phyloP scores from a whole-genome alignment of 139 green algal genomes.

The Tetradesmus lagerheimii region DNA sequence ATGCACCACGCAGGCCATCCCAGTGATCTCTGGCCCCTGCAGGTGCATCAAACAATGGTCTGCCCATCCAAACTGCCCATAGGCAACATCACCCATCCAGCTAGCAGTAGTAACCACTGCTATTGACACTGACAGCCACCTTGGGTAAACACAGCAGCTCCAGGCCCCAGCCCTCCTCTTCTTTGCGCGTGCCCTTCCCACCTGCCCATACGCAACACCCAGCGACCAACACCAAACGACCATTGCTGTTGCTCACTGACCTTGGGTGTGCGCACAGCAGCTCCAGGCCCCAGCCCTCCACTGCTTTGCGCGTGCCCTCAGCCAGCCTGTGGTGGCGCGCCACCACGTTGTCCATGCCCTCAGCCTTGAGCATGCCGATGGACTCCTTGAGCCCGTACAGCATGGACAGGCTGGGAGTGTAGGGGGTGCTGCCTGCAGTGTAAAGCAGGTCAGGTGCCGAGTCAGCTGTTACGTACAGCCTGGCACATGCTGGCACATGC shows the following conservation, averaged over 20 bases:
- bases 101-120: no score
- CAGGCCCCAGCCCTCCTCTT: conserved; percentile 93
- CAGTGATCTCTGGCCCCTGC: no score
- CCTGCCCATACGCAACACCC: no score
- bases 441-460: no score
- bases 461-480: no score
- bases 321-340: conserved; percentile 89
- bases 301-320: conserved; percentile 85
- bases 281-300: conserved; percentile 93
- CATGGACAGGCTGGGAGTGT: conserved; percentile 87
- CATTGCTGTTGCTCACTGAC: conserved; percentile 79
- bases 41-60: no score
- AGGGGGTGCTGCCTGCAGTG: conserved; percentile 80
- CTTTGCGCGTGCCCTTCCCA: conserved; percentile 81
- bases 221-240: no score
- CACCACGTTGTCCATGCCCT: conserved; percentile 93
- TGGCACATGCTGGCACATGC: no score
- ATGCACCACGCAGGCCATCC: no score
- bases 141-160: conserved; percentile 88
- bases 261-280: conserved; percentile 91
- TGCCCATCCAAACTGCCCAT: no score
- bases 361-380: conserved; percentile 72
- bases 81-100: neutral
- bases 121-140: conserved; percentile 54
- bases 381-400: conserved; percentile 92